A percentile compares a stretch with the other conserved stretches of the same genome.
Conservation (phyloP, 169 alveolate species). For the Eimeria brunetti region DNA sequence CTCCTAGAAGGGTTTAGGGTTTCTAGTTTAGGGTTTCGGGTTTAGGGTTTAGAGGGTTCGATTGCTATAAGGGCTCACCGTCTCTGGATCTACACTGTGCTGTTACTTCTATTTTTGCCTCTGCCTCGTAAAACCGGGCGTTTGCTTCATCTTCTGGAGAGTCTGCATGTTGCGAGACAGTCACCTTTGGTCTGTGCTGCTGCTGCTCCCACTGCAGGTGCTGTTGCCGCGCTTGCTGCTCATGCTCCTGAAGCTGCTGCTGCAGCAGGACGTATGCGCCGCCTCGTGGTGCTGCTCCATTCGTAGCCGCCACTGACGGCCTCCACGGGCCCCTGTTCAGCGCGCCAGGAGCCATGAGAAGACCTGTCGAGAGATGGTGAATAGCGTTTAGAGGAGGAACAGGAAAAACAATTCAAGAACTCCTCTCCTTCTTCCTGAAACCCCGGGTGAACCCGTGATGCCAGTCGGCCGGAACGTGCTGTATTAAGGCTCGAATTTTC, state of each 20-base stretch:
- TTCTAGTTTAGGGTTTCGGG: conserved; percentile 1
- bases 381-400: not conserved
- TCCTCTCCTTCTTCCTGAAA: not conserved
- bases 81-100: conserved; percentile 47
- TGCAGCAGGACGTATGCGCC: not conserved
- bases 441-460: not conserved
- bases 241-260: not conserved
- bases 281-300: not conserved
- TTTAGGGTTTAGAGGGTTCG: not conserved
- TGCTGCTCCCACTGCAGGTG: conserved; percentile 1
- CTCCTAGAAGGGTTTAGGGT: not conserved
- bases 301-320: conserved; percentile 8
- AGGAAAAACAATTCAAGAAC: not conserved
- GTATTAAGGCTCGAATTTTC: not conserved
- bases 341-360: conserved; percentile 12
- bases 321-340: conserved; percentile 33
- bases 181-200: not conserved
- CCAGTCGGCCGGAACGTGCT: not conserved
- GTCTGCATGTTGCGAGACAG: not conserved
- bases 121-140: not conserved
- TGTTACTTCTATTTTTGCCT: conserved; percentile 41
- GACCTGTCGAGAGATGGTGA: not conserved
- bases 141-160: not conserved
- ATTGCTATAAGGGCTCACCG: not conserved
- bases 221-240: not conserved